These are phyloP conservation scores for Avena insularis DNA, from an alignment of 176 grass and related monocot genomes.

Conservation along the genomic window DNA sequence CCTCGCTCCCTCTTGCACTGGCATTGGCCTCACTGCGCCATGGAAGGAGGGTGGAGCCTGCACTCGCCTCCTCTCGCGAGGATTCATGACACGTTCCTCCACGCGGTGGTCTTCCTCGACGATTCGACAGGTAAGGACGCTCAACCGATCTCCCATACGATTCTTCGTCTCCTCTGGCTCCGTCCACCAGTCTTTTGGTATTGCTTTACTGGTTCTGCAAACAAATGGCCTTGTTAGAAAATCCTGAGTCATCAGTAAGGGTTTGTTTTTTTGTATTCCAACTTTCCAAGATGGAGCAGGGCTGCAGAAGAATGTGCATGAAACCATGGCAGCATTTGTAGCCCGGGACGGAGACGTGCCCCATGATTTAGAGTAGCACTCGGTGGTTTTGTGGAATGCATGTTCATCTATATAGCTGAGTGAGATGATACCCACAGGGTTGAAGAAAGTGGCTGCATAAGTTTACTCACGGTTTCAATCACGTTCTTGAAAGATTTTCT, in stretches of 20 bases:
- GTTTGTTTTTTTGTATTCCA: not conserved
- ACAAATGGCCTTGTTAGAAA: not conserved
- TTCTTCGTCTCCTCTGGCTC: not conserved
- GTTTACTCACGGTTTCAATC: not conserved
- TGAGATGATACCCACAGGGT: not conserved
- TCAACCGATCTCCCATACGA: not conserved
- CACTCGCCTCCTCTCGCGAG: not conserved
- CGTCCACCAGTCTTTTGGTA: not conserved
- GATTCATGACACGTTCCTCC: not conserved
- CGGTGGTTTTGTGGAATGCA: not conserved
- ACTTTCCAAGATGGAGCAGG: not conserved
- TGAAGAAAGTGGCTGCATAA: not conserved
- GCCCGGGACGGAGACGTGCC: not conserved
- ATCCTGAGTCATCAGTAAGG: not conserved
- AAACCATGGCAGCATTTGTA: not conserved
- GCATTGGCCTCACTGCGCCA: not conserved
- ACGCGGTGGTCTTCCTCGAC: not conserved
- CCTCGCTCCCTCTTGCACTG: not conserved
- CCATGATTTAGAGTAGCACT: constrained; percentile 12
- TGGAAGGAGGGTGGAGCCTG: constrained; percentile 2
- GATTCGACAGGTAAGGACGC: not conserved
- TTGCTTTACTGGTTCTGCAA: not conserved
- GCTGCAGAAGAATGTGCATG: not conserved
- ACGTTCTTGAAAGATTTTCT: not conserved
- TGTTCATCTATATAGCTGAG: not conserved